These are phyloP conservation scores for Lactarius sp. DNA, from an alignment of 768 basidiomycete genomes.

Conservation along the genomic window DNA sequence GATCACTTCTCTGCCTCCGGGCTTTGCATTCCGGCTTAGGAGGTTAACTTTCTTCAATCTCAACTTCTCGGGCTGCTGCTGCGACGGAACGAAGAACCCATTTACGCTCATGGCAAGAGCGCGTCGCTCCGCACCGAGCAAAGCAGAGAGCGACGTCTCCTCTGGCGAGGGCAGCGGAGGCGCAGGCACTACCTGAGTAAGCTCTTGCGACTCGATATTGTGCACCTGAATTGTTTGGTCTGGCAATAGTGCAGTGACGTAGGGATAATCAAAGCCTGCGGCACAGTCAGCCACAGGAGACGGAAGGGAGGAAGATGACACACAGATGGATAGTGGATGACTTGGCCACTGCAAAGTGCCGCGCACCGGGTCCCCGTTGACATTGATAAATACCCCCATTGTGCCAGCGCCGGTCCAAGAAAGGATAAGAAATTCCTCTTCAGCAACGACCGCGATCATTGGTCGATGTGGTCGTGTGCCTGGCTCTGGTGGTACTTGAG, in stretches of 20 bases:
- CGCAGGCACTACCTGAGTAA: constrained; percentile 63
- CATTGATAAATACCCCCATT: constrained; percentile 81
- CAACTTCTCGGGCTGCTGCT: constrained; percentile 39
- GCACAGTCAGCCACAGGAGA: neutral
- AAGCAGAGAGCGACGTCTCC: constrained; percentile 28
- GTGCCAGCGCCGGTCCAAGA: constrained; percentile 80
- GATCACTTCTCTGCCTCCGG: constrained; percentile 18
- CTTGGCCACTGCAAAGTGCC: constrained; percentile 84
- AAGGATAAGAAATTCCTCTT: constrained; percentile 79
- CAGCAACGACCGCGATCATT: constrained; percentile 66
- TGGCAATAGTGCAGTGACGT: constrained; percentile 70
- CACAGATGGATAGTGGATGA: constrained; percentile 74
- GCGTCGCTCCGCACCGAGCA: constrained; percentile 30
- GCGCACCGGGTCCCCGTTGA: constrained; percentile 81
- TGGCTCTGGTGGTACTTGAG: constrained; percentile 50
- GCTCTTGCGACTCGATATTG: constrained; percentile 64
- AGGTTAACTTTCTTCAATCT: constrained; percentile 25
- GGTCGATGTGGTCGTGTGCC: constrained; percentile 48
- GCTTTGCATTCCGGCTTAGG: constrained; percentile 20
- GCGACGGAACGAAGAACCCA: constrained; percentile 42
- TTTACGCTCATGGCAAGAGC: constrained; percentile 32
- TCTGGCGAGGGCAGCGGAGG: constrained; percentile 28
- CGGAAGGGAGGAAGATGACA: constrained; percentile 31
- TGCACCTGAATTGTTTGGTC: constrained; percentile 81
- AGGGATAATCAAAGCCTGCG: constrained; percentile 76